phyloP scores from a whole-genome alignment of 2,329 filamentous ascomycete genomes.

The Aspergillus transmontanensis region DNA sequence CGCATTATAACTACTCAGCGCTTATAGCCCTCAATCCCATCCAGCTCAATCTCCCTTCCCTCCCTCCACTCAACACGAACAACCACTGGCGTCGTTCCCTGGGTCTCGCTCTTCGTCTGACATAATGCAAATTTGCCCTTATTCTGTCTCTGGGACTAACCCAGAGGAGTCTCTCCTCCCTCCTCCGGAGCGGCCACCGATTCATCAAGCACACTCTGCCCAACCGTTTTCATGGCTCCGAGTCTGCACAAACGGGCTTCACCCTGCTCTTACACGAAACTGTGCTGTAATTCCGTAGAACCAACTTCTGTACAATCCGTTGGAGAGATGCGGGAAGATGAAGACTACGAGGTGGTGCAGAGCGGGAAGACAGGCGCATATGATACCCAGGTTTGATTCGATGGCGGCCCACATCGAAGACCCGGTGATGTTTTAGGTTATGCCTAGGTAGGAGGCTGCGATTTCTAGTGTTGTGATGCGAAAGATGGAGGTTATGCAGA shows the following conservation, averaged over 20 bases:
- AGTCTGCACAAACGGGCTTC: background rate
- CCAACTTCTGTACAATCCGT: background rate
- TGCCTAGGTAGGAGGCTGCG: conserved; percentile 23
- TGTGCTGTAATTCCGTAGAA: background rate
- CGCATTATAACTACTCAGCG: background rate
- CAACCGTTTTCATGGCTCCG: background rate
- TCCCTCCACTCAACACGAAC: background rate
- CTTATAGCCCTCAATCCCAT: background rate
- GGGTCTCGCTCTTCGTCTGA: background rate
- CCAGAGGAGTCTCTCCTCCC: background rate
- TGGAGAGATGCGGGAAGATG: conserved; percentile 14
- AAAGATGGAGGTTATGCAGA: conserved; percentile 20
- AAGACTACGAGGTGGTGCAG: conserved; percentile 26
- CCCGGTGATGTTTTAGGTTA: conserved; percentile 29
- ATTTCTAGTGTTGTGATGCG: conserved; percentile 21
- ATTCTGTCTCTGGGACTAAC: background rate
- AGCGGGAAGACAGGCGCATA: conserved; percentile 43
- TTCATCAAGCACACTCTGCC: conserved; percentile 4
- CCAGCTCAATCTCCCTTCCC: background rate
- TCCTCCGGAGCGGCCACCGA: background rate
- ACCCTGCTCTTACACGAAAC: background rate
- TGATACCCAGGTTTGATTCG: conserved; percentile 39
- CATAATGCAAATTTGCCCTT: background rate
- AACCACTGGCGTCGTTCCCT: background rate
- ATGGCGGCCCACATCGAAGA: conserved; percentile 42